phyloP scores from a whole-genome alignment of 2,329 filamentous ascomycete genomes.

The Ophiostoma novo-ulmi region DNA sequence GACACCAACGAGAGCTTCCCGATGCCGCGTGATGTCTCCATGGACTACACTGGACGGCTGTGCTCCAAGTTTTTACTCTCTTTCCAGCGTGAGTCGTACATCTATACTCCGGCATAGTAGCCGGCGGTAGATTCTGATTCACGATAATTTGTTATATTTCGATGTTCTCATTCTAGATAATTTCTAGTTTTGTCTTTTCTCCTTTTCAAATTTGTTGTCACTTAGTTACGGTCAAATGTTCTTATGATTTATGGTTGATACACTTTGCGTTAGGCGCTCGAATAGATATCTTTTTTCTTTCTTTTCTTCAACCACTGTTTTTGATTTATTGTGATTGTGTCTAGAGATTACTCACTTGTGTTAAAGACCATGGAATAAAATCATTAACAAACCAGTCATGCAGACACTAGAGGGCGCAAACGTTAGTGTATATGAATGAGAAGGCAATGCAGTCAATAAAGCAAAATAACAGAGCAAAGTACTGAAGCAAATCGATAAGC shows the following conservation, averaged over 20 bases:
- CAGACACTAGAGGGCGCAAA: not conserved
- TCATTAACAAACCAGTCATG: not conserved
- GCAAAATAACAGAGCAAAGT: too few relatives aligned
- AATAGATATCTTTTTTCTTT: not conserved
- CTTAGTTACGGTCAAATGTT: not conserved
- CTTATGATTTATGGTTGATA: not conserved
- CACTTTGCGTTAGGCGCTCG: not conserved
- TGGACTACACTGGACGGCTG: slow-evolving; percentile 50
- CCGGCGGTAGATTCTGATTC: not conserved
- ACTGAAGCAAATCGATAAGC: not conserved
- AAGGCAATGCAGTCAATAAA: not conserved
- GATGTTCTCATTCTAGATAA: not conserved
- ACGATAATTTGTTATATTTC: not conserved
- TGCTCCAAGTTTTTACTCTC: slow-evolving; percentile 52
- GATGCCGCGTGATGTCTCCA: slow-evolving; percentile 38
- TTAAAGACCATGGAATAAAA: too few relatives aligned
- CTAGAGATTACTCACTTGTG: not conserved
- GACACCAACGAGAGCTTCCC: slow-evolving; percentile 16
- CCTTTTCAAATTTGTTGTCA: not conserved
- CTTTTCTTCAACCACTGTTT: not conserved
- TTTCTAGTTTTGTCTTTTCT: not conserved
- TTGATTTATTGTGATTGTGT: not conserved
- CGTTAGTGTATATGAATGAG: not conserved
- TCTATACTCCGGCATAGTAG: slow-evolving; percentile 20
- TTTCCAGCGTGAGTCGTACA: slow-evolving; percentile 35